Conservation (phyloP, 2,329 filamentous ascomycete species). For the Aquanectria penicillioides region DNA sequence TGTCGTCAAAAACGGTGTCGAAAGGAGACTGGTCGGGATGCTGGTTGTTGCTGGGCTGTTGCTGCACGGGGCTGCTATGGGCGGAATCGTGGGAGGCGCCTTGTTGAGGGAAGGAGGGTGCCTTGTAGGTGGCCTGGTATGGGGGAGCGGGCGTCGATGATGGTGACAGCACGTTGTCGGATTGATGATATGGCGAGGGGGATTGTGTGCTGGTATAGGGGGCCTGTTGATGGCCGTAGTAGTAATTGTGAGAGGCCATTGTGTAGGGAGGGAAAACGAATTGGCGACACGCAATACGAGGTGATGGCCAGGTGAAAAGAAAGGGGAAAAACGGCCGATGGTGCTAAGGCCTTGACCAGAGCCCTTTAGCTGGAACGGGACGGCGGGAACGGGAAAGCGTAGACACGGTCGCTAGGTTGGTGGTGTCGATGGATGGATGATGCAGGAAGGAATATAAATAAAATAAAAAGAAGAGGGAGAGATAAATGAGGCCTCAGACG, state of each 20-base stretch:
- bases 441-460: neutral
- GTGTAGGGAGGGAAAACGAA: slow-evolving; percentile 13
- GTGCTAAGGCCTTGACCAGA: slow-evolving; percentile 15
- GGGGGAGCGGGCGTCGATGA: slow-evolving; percentile 51
- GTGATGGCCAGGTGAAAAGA: slow-evolving; percentile 17
- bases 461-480: neutral
- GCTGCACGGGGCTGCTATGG: slow-evolving; percentile 39
- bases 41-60: slow-evolving; percentile 38
- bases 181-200: slow-evolving; percentile 54
- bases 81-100: slow-evolving; percentile 29
- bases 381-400: neutral
- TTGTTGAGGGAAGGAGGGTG: slow-evolving; percentile 35
- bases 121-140: slow-evolving; percentile 44
- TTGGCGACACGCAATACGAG: neutral
- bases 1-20: slow-evolving; percentile 74
- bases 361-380: slow-evolving; percentile 8
- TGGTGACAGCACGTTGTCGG: slow-evolving; percentile 53
- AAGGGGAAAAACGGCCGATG: slow-evolving; percentile 15
- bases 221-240: slow-evolving; percentile 56
- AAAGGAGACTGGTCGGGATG: slow-evolving; percentile 65
- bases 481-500: neutral
- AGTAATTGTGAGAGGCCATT: slow-evolving; percentile 76
- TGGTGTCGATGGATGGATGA: neutral
- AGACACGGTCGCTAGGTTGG: neutral
- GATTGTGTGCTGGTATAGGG: slow-evolving; percentile 49